Percentiles rank a stretch among this genome's conserved stretches.
phyloP scores from a whole-genome alignment of 2,329 filamentous ascomycete species.

The Phyllosticta citribraziliensis region DNA sequence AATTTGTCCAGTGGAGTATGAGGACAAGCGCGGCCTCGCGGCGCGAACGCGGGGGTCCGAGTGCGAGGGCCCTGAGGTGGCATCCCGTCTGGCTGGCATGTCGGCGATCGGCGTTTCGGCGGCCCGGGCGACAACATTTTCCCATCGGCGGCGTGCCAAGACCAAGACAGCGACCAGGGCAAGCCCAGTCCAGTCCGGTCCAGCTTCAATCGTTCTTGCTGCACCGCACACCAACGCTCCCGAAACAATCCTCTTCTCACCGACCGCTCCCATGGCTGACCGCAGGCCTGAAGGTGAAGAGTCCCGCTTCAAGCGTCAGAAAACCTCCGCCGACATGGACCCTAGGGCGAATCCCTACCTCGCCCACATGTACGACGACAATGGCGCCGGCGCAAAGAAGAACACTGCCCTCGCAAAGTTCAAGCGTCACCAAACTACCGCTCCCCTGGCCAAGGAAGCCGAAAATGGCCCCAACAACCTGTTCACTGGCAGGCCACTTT shows the following conservation, averaged over 20 bases:
- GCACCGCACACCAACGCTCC: no score
- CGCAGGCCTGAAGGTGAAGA: conserved; percentile 44
- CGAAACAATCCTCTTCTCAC: background rate
- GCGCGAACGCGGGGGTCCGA: no score
- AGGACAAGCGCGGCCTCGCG: no score
- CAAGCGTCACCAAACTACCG: conserved; percentile 70
- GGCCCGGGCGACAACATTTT: background rate
- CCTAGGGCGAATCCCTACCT: conserved; percentile 74
- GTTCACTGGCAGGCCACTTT: conserved; percentile 70
- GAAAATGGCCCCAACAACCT: conserved; percentile 79
- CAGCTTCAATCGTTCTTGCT: no score
- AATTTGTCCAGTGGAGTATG: no score
- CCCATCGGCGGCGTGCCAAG: background rate
- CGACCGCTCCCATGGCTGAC: conserved; percentile 40
- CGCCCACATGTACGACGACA: conserved; percentile 68
- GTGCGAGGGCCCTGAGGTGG: no score
- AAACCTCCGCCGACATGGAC: conserved; percentile 40
- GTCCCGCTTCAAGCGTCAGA: conserved; percentile 45
- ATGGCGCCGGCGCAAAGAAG: conserved; percentile 19
- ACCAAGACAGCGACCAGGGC: no score
- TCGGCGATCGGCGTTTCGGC: no score
- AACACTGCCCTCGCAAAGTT: conserved; percentile 40
- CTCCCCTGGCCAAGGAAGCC: conserved; percentile 58
- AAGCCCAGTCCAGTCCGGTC: no score
- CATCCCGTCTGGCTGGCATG: no score